Base-by-base conservation (phyloP, 768 basidiomycete species). In the Mycena pura region DNA sequence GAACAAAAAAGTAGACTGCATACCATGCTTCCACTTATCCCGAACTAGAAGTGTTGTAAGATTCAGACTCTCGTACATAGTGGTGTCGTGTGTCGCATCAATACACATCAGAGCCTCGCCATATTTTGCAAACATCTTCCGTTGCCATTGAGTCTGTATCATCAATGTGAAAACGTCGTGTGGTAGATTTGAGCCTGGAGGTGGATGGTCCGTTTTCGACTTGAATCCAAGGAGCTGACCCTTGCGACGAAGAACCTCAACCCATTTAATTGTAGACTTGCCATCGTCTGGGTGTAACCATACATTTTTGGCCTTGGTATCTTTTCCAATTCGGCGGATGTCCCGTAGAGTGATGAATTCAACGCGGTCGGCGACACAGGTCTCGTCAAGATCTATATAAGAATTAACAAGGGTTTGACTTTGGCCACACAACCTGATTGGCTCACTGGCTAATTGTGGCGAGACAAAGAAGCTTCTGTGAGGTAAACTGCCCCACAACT, bases 71-170 rank as follows among this genome's bases (percentile, higher is more conserved):
- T 51, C 49, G 44, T 64, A 64, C 3, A 27, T 29, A 11, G 62
- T 59, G 0, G 50, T 54, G 29, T 64, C 59, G 50, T 64, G 62
- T 5, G 62, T 64, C 3, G 56, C 62, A 44, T 64, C 62, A 32
- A 64, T 47, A 21, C 57, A 43, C 6, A 57, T 36, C n/a, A 50
- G 17, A n/a, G 41, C 11, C 19, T 31, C 29, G 19, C 62, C 56
- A 29, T 49, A 49, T n/a, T 58, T 24, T 8, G 22, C 15, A 17
- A 28, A 58, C 24, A 34, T 40, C 27, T 57, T 6, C 5, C 45
- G 53, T 41, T 62, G 61, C 34, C 43, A 57, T 3, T 24, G 24
- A 3, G 62, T 58, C 40, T 63, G 62, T 3, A 63, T 43, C 19
- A 58, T 58, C 24, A 63, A 32, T 3, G 29, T 13, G 34, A 63